These are phyloP conservation scores for Letharia columbiana DNA, from an alignment of 495 filamentous ascomycete species.

Conservation along the genomic window DNA sequence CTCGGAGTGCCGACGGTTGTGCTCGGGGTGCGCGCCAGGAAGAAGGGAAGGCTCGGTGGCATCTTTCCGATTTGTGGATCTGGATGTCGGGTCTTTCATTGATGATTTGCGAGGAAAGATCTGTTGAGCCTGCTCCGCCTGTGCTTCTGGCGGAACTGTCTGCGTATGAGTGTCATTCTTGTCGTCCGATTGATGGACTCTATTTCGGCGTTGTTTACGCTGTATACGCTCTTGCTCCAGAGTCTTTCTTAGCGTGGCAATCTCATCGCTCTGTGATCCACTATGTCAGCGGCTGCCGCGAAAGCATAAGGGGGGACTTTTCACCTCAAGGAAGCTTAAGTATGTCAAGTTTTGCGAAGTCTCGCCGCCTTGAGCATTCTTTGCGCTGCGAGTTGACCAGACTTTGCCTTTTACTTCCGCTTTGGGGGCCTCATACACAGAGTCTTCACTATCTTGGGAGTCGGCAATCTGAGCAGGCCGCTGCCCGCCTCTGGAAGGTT, in stretches of 20 bases:
- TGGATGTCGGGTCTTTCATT: constrained; percentile 30
- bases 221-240: constrained; percentile 42
- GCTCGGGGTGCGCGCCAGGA: constrained; percentile 10
- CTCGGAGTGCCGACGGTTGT: constrained; percentile 42
- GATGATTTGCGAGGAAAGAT: constrained; percentile 41
- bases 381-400: not conserved
- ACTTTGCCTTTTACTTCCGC: constrained; percentile 8
- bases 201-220: constrained; percentile 37
- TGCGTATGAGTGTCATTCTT: not conserved
- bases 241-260: constrained; percentile 41
- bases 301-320: not conserved
- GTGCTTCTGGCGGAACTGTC: not conserved
- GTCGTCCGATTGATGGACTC: constrained; percentile 5
- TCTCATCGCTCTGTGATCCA: constrained; percentile 35
- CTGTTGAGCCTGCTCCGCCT: constrained; percentile 20
- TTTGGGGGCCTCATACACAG: constrained; percentile 1
- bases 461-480: constrained; percentile 15
- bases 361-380: constrained; percentile 1
- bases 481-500: constrained; percentile 5
- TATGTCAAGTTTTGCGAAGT: constrained; percentile 36
- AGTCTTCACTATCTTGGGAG: constrained; percentile 8
- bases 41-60: constrained; percentile 4
- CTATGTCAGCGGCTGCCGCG: constrained; percentile 4
- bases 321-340: constrained; percentile 42
- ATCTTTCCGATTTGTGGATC: not conserved